Conservation (phyloP, 2,329 filamentous ascomycete species). For the Hypomyces perniciosus region DNA sequence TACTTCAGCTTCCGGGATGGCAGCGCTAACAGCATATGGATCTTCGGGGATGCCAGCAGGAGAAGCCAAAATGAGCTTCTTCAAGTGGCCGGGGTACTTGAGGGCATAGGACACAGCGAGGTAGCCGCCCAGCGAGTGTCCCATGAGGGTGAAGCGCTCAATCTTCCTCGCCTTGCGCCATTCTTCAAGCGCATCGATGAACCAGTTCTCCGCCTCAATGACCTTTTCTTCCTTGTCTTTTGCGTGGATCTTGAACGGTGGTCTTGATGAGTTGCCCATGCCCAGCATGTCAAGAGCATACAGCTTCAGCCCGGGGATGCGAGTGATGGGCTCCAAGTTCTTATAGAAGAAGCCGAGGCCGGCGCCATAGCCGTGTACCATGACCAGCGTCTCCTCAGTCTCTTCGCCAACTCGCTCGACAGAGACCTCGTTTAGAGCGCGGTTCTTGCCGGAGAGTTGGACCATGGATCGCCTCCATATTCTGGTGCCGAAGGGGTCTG, state of each 20-base stretch:
- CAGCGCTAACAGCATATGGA: conserved; percentile 76
- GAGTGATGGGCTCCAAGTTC: conserved; percentile 85
- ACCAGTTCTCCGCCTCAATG: conserved; percentile 87
- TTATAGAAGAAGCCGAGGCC: conserved; percentile 98
- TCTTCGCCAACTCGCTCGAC: conserved; percentile 77
- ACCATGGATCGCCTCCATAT: conserved; percentile 85
- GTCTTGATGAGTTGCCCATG: conserved; percentile 84
- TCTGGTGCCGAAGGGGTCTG: conserved; percentile 78
- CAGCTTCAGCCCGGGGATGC: conserved; percentile 74
- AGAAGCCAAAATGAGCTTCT: conserved; percentile 92
- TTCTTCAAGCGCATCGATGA: conserved; percentile 91
- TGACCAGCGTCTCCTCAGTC: conserved; percentile 80
- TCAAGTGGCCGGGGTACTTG: conserved; percentile 89
- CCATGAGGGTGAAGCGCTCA: conserved; percentile 86
- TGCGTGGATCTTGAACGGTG: conserved; percentile 75
- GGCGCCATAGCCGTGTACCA: conserved; percentile 94
- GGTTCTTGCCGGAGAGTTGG: conserved; percentile 73
- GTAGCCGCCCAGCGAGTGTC: conserved; percentile 91
- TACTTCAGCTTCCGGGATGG: conserved; percentile 69
- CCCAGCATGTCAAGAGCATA: conserved; percentile 93
- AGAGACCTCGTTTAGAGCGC: conserved; percentile 87
- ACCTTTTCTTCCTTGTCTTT: conserved; percentile 78
- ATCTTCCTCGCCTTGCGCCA: conserved; percentile 87
- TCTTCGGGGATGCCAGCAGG: conserved; percentile 94
- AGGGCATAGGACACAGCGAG: conserved; percentile 91